These are phyloP conservation scores for Globomyces pollinis-pini DNA, from an alignment of 192 early-diverging fungal species.

Conservation along the genomic window DNA sequence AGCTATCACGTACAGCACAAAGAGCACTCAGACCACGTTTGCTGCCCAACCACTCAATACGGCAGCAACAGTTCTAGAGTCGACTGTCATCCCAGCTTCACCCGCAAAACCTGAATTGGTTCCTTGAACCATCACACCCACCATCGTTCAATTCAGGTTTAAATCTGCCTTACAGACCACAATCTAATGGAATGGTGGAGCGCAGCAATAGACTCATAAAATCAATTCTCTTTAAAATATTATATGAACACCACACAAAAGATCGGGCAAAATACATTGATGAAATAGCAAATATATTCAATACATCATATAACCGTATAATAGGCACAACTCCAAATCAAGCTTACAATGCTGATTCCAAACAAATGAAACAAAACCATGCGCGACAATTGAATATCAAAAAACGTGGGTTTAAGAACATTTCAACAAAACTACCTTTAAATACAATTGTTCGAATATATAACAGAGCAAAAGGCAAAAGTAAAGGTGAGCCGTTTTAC, in stretches of 20 bases:
- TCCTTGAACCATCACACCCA: not conserved
- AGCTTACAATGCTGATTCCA: not conserved
- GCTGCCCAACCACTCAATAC: too few relatives aligned
- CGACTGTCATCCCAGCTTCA: too few relatives aligned
- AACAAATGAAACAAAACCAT: not conserved
- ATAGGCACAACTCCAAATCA: not conserved
- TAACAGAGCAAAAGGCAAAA: not conserved
- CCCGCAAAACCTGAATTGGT: too few relatives aligned
- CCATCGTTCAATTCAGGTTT: not conserved
- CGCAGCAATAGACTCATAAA: not conserved
- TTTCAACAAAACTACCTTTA: not conserved
- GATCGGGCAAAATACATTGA: not conserved
- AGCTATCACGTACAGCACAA: too few relatives aligned
- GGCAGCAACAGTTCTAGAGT: too few relatives aligned
- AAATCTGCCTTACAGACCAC: not conserved
- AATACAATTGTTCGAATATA: not conserved
- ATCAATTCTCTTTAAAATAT: not conserved
- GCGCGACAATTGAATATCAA: not conserved
- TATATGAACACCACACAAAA: not conserved
- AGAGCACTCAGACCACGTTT: too few relatives aligned
- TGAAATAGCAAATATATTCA: not conserved
- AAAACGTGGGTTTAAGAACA: not conserved
- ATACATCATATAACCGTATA: not conserved
- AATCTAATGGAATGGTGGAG: not conserved
- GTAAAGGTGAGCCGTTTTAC: not conserved